Percentiles rank a stretch among this genome's conserved stretches.
These are phyloP conservation scores for Glycyrrhiza uralensis DNA, from an alignment of 306 rosid genomes.

Conservation along the genomic window DNA sequence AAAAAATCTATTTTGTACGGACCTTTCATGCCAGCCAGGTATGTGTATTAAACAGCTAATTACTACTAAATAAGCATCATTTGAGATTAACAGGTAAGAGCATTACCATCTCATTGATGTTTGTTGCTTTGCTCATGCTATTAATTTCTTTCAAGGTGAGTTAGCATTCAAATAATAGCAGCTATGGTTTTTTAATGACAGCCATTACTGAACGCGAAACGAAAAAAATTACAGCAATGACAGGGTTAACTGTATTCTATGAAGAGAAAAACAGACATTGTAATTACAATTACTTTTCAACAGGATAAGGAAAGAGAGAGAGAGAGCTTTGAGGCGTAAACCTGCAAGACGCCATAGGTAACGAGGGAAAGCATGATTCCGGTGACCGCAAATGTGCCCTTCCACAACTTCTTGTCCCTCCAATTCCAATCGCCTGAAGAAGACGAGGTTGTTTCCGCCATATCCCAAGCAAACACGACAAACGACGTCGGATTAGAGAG, in stretches of 20 bases:
- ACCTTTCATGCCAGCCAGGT: too few relatives aligned
- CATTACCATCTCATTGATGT: background rate
- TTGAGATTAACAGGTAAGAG: background rate
- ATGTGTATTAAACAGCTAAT: too few relatives aligned
- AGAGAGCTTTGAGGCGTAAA: background rate
- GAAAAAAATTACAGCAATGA: background rate
- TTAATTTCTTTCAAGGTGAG: background rate
- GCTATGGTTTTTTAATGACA: background rate
- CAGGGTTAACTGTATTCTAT: background rate
- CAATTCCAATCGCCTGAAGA: background rate
- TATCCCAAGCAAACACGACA: background rate
- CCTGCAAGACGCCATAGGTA: slow-evolving; percentile 22
- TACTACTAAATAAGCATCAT: too few relatives aligned
- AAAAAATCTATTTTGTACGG: too few relatives aligned
- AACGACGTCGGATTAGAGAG: slow-evolving; percentile 5
- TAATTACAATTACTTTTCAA: background rate
- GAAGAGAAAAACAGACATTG: background rate
- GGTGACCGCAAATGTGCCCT: slow-evolving; percentile 8
- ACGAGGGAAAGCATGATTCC: slow-evolving; percentile 25
- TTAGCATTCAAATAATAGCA: background rate
- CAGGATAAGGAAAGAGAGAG: background rate
- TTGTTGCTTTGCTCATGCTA: too few relatives aligned
- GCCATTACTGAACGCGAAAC: background rate
- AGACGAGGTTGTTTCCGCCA: background rate
- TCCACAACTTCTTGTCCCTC: background rate